Percentiles rank a stretch among this genome's conserved stretches.
Conservation (phyloP, 768 basidiomycete species). For the Tylopilus sp. region DNA sequence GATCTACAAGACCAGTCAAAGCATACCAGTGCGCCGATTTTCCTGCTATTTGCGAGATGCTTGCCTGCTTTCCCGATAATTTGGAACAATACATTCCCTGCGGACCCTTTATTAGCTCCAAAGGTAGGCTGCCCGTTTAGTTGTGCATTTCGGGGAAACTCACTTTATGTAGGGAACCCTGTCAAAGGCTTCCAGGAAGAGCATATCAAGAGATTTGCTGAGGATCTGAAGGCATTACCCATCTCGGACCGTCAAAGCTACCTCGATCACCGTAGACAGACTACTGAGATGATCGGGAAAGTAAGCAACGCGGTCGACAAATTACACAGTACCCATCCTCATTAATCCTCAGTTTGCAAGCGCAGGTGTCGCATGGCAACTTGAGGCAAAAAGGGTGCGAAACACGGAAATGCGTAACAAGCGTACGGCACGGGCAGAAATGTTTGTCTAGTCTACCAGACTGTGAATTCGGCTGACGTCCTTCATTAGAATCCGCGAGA, state of each 20-base stretch:
- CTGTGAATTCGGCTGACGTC: conserved; percentile 3
- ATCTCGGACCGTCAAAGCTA: conserved; percentile 17
- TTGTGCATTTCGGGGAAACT: not conserved
- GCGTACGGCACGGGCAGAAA: conserved; percentile 24
- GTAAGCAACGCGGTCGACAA: conserved; percentile 8
- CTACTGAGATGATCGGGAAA: conserved; percentile 1
- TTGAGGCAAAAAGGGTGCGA: conserved; percentile 15
- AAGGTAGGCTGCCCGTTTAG: conserved; percentile 12
- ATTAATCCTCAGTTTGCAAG: conserved; percentile 24
- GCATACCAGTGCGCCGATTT: conserved; percentile 5
- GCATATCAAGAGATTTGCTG: conserved; percentile 16
- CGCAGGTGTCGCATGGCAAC: conserved; percentile 26
- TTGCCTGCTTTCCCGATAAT: conserved; percentile 2
- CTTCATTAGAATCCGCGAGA: conserved; percentile 17
- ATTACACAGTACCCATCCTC: not conserved
- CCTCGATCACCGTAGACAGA: conserved; percentile 15
- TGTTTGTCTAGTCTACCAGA: conserved; percentile 15
- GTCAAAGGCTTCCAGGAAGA: conserved; percentile 22
- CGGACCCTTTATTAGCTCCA: conserved; percentile 24
- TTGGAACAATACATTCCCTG: conserved; percentile 25
- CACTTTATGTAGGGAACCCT: conserved; percentile 12
- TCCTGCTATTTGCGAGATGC: conserved; percentile 5
- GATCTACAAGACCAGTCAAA: conserved; percentile 19
- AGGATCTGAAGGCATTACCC: conserved; percentile 11
- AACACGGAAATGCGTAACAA: conserved; percentile 19